Evolutionary conservation across 2,329 filamentous ascomycete species (phyloP), one percentile per base, ranked within the genome.

Genomic region (Orbilia blumenaviensis): DNA sequence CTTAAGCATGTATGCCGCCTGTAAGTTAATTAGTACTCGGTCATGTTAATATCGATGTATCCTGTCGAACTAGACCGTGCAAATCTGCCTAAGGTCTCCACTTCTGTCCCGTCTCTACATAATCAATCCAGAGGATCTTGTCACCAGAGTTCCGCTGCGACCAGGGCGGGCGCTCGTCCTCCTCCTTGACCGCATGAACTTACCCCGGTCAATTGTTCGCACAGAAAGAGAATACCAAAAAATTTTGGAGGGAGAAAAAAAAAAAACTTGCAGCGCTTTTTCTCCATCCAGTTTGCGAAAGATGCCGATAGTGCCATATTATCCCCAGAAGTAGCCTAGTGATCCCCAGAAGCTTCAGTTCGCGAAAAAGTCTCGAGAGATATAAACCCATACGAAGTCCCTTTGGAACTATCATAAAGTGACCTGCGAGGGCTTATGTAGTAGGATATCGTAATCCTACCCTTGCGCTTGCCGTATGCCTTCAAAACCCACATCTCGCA

Each of bases 91-190:
- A 41, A 50, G 34, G 71, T 44, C 72, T 66, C 72, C 72, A 76
- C 72, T 76, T 69, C 64, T 76, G 72, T 76, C 72, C 72, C 72
- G 72, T 69, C 72, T 62, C 62, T 71, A 21, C 38, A 56, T 66
- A 48, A 46, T 41, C 58, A n/a, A 23, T 23, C 38, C 21, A 42
- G 21, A 48, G 41, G 34, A 58, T 50, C 27, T 60, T 34, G n/a
- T 68, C 42, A 60, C 46, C 16, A 54, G 64, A 61, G 63, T 68
- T 68, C 63, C 63, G 56, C 62, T 76, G 63, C 25, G 72, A 67
- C 23, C 32, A 52, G 60, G 64, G 63, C 67, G 71, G 50, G 67
- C 67, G 56, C 64, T 64, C 64, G 9, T 60, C 60, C 63, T 69
- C 72, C 64, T 60, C 52, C 71, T 75, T 41, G 63, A 68, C 58